Evolutionary conservation across 2,329 filamentous ascomycete genomes (phyloP).

Genomic region (Plenodomus biglobosus): DNA sequence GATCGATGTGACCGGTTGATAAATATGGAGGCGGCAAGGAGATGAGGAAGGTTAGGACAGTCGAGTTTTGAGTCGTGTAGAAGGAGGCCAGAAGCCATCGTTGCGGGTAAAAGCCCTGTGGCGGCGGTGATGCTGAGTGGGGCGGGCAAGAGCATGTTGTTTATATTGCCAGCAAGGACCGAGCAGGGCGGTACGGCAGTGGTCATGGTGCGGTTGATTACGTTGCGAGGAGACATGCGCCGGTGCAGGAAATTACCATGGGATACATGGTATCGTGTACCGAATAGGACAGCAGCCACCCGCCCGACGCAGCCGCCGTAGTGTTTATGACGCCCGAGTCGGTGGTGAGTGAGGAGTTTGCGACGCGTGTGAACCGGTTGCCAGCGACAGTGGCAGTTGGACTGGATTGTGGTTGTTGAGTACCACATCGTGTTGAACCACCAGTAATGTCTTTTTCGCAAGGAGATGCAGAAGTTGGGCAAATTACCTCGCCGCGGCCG

Average conservation of each 20-base stretch:
- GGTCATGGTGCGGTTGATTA: slow-evolving; percentile 25
- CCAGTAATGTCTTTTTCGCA: slow-evolving; percentile 11
- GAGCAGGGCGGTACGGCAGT: slow-evolving; percentile 15
- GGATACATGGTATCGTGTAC: slow-evolving; percentile 14
- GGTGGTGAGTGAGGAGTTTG: slow-evolving; percentile 22
- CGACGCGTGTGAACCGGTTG: slow-evolving; percentile 20
- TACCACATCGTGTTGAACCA: slow-evolving; percentile 24
- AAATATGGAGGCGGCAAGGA: slow-evolving; percentile 9
- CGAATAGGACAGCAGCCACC: slow-evolving; percentile 18
- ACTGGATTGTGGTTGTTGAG: slow-evolving; percentile 23
- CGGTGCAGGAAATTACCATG: slow-evolving; percentile 14
- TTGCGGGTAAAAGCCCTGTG: slow-evolving; percentile 16
- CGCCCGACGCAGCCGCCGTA: slow-evolving; percentile 14
- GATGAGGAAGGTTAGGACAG: slow-evolving; percentile 11
- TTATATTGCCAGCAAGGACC: slow-evolving; percentile 28
- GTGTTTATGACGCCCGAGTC: slow-evolving; percentile 29
- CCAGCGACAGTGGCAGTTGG: slow-evolving; percentile 14
- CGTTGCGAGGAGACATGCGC: slow-evolving; percentile 22
- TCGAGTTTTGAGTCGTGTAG: slow-evolving; percentile 19
- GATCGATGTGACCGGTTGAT: slow-evolving; percentile 2
- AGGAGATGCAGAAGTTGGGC: slow-evolving; percentile 14
- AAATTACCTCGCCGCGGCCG: slow-evolving; percentile 11
- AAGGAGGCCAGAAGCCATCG: slow-evolving; percentile 23
- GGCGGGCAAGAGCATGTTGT: slow-evolving; percentile 30
- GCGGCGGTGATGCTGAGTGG: slow-evolving; percentile 25